Percentiles rank a stretch among this genome's conserved stretches.
Evolutionary conservation across 257 asterid species (phyloP).

Genomic region (Mitragyna speciosa): DNA sequence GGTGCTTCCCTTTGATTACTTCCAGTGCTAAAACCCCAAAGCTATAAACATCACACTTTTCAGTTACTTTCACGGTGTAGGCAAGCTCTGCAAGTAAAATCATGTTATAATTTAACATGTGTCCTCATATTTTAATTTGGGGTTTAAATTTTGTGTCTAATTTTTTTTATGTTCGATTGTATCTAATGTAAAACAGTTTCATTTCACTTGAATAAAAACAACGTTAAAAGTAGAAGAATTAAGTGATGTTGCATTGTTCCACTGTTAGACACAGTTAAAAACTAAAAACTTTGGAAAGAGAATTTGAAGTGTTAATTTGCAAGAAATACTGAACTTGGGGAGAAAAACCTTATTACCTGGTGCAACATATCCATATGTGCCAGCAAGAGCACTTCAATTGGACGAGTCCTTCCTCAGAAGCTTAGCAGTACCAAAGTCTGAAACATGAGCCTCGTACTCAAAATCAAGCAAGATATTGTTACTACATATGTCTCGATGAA

Average conservation of each 20-base stretch:
- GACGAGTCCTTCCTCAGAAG: not conserved
- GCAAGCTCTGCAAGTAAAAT: constrained; percentile 21
- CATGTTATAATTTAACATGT: no score
- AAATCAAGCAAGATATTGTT: constrained; percentile 33
- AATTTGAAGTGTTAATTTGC: no score
- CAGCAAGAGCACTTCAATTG: constrained; percentile 19
- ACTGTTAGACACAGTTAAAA: no score
- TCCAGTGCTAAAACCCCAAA: constrained; percentile 43
- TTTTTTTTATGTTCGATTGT: no score
- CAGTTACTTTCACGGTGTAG: constrained; percentile 25
- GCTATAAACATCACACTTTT: constrained; percentile 43
- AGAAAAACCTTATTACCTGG: constrained; percentile 24
- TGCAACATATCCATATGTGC: constrained; percentile 44
- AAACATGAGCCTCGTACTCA: constrained; percentile 5
- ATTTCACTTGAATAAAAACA: no score
- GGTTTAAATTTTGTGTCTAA: no score
- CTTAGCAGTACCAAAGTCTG: not conserved
- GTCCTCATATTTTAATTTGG: no score
- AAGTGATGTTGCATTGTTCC: no score
- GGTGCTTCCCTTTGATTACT: constrained; percentile 39
- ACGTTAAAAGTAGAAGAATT: no score
- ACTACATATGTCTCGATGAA: constrained; percentile 40
- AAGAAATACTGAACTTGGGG: no score
- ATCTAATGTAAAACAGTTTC: no score
- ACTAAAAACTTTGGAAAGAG: no score